Base-by-base conservation (phyloP, 441 rosid genomes). In the Iberis amara region DNA sequence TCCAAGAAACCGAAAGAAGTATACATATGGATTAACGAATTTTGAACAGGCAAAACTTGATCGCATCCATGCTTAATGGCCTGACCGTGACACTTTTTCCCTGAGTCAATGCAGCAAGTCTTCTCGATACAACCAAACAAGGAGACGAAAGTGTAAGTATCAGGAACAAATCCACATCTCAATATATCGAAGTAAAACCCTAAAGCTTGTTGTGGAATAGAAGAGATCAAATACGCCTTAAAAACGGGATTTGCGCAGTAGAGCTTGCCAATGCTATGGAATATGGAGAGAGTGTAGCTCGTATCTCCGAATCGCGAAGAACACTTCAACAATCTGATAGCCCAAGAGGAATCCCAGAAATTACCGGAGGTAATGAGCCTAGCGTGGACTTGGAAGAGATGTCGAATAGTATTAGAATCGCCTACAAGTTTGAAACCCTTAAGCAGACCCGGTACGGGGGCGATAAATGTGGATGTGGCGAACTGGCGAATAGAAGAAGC, bases 331-430 rank as follows among this genome's bases (percentile, higher is more conserved):
- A 83, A 71, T 55, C 68, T 74, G 42, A 68, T 67, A 11, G 76
- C 68, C 78, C 82, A 76, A 57, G 74, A 53, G 13, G 78, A 69
- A 26, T 27, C 57, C 62, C 51, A 55, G 53, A 83, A 72, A 7
- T 77, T 66, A 13, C 90, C 90, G n/a, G 74, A 67, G 33, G 76
- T 61, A 57, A 80, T 71, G 46, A 83, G 66, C 44, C 65, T 77
- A 36, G 82, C 73, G 39, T 86, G 92, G 66, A 86, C 58, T 70
- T 79, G 92, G 40, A 57, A 67, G 21, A 83, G 78, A n/a, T 61
- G 78, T 39, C 15, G 11, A 7, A 65, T 11, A 47, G 21, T 31
- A 11, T 4, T 70, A 42, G 79, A 72, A 7, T 49, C 56, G 12
- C 67, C 55, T 33, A 79, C 39, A 26, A 79, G 67, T 21, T 66